Evolutionary conservation across 1,284 basidiomycete genomes (phyloP).

Genomic region (Albatrellus sp.): DNA sequence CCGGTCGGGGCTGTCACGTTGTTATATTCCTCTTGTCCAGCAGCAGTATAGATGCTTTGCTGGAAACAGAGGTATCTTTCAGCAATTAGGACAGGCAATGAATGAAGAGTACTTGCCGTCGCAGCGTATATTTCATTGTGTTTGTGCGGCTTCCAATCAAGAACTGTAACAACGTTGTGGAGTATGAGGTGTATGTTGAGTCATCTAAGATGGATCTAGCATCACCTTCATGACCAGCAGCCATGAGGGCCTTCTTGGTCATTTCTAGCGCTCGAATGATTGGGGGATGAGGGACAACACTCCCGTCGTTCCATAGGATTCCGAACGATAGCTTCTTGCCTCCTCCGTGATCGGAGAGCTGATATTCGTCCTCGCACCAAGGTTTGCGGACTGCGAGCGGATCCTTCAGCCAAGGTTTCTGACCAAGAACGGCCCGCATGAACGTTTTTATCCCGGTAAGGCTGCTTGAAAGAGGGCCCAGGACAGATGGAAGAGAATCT

Average conservation of each 20-base stretch:
- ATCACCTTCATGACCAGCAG: constrained; percentile 55
- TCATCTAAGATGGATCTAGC: constrained; percentile 1
- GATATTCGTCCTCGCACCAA: constrained; percentile 52
- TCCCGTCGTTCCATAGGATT: constrained; percentile 51
- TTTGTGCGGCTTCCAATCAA: constrained; percentile 39
- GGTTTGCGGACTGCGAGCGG: constrained; percentile 48
- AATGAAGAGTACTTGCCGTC: constrained; percentile 21
- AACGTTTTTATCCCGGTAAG: constrained; percentile 51
- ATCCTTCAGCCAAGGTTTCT: constrained; percentile 61
- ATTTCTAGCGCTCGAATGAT: constrained; percentile 49
- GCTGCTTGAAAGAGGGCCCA: constrained; percentile 57
- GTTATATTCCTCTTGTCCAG: constrained; percentile 17
- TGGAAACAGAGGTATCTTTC: constrained; percentile 1
- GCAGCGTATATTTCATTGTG: constrained; percentile 37
- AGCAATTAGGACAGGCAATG: neutral
- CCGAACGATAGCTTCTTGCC: constrained; percentile 49
- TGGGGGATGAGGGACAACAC: constrained; percentile 60
- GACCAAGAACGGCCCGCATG: constrained; percentile 41
- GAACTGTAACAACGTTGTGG: constrained; percentile 20
- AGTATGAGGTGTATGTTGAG: neutral
- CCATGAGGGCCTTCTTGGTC: constrained; percentile 42
- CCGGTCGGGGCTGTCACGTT: constrained; percentile 16
- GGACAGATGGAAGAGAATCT: constrained; percentile 57
- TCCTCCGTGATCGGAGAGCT: constrained; percentile 43
- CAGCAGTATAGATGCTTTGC: constrained; percentile 22